Conservation (phyloP, 805 yeast genomes). For the Hanseniaspora vineae region DNA sequence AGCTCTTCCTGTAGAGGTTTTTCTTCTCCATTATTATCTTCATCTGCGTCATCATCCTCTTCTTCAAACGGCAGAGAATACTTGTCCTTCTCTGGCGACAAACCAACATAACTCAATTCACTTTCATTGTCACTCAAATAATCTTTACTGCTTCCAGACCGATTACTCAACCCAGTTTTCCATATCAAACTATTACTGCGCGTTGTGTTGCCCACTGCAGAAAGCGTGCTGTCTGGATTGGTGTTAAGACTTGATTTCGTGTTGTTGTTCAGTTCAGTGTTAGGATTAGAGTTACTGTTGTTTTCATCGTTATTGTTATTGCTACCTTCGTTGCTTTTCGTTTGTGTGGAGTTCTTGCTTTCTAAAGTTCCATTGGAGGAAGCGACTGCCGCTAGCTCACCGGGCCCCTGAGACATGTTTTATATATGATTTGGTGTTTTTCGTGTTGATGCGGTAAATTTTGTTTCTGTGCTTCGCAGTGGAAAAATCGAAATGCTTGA, state of each 20-base stretch:
- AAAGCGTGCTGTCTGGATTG: background rate
- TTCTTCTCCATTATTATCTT: background rate
- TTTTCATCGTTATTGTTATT: background rate
- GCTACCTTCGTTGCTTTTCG: no score
- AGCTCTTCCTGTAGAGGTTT: constrained; percentile 3
- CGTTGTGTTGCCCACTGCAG: background rate
- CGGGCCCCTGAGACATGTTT: no score
- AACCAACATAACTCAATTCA: background rate
- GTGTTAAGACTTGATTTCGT: no score
- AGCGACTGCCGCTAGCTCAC: no score
- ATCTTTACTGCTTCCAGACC: background rate
- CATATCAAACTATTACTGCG: background rate
- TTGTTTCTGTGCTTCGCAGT: no score
- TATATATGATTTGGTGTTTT: no score
- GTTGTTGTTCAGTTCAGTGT: no score
- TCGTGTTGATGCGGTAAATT: no score
- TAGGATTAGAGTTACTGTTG: background rate
- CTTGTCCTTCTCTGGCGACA: background rate
- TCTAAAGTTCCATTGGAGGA: background rate
- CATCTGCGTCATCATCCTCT: background rate
- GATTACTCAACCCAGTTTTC: background rate
- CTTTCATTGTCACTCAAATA: background rate
- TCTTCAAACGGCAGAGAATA: background rate
- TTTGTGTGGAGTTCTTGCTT: no score
- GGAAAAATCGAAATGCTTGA: no score